Conservation (phyloP, 1,139 yeast genomes). For the Magnusiomyces ingens region DNA sequence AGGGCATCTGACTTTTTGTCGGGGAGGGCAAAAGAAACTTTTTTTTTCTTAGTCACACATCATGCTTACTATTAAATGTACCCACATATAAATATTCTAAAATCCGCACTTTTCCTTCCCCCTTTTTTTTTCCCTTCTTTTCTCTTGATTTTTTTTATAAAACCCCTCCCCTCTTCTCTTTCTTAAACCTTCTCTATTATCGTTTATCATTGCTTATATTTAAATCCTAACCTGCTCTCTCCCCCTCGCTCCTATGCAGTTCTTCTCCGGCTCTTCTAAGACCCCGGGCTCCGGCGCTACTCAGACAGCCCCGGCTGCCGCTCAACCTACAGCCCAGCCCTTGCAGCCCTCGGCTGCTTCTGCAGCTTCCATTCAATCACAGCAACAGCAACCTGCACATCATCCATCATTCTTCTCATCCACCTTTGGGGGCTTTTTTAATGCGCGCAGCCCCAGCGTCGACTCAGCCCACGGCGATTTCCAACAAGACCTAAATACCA, state of each 20-base stretch:
- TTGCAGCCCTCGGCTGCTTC: no score
- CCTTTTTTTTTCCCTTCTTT: constrained; percentile 1
- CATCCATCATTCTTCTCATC: background rate
- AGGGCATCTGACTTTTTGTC: background rate
- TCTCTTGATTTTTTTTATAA: background rate
- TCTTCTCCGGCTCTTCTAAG: background rate
- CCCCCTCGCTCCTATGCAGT: background rate
- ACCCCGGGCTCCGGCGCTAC: background rate
- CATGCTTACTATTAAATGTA: no score
- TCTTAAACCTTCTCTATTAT: background rate
- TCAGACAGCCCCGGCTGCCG: background rate
- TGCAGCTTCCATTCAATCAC: no score
- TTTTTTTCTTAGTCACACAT: no score
- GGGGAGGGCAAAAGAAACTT: background rate
- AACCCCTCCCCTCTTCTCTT: background rate
- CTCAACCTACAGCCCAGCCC: background rate
- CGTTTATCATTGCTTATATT: background rate
- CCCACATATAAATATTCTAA: background rate
- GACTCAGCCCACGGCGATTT: no score
- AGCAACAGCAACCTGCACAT: no score
- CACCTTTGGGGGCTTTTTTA: background rate
- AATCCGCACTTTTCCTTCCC: background rate
- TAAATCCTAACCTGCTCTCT: background rate
- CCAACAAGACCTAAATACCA: background rate
- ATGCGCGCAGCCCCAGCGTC: background rate